These are phyloP conservation scores for Dryas drummondii DNA, from an alignment of 306 rosid species.

Conservation along the genomic window DNA sequence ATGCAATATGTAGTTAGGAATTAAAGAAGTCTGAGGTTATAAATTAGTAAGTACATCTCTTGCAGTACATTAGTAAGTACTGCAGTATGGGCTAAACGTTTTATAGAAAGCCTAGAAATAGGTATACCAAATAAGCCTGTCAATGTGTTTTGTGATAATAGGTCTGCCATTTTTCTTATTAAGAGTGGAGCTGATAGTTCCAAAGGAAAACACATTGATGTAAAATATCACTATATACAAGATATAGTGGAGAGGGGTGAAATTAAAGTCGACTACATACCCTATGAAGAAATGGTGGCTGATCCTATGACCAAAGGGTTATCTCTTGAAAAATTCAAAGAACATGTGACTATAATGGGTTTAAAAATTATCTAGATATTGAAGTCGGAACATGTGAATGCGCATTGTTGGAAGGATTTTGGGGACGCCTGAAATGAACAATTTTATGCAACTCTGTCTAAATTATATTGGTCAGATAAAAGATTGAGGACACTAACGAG, in stretches of 20 bases:
- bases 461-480: neutral
- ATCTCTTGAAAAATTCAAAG: neutral
- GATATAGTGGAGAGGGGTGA: neutral
- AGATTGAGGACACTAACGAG: neutral
- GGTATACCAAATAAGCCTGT: too few species aligned
- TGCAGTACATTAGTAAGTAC: neutral
- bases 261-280: neutral
- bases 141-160: too few species aligned
- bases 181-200: neutral
- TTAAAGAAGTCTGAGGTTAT: too few species aligned
- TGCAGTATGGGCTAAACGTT: neutral
- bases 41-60: neutral
- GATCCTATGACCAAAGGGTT: neutral
- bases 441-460: neutral
- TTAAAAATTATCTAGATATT: neutral
- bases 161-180: neutral
- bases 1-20: too few species aligned
- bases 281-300: neutral
- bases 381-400: neutral
- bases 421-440: neutral
- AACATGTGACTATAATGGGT: neutral
- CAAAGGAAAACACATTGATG: neutral
- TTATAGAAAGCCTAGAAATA: too few species aligned
- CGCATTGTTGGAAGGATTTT: neutral
- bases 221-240: neutral